Evolutionary conservation across 2,329 filamentous ascomycete genomes (phyloP), one percentile per base, ranked within the genome.

Genomic region (Chrysoporthe cubensis): DNA sequence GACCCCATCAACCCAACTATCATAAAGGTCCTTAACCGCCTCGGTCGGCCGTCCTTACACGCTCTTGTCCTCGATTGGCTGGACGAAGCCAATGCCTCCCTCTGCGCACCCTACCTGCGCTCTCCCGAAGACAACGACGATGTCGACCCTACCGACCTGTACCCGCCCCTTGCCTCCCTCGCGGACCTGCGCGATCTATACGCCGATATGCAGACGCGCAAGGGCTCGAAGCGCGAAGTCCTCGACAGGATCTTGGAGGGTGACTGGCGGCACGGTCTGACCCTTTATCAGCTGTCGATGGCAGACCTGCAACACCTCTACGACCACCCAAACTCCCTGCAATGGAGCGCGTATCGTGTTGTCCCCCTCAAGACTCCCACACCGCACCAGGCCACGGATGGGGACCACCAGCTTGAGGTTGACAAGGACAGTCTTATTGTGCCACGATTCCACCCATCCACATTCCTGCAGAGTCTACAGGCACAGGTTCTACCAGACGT

Each of bases 11-110:
- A 90, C 75, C 81, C 86, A 58, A 83, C 88, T 42, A 85, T 93
- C 61, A 77, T 85, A 71, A 93, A 91, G 77, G 83, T 86, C 52
- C 83, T 97, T 61, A 85, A 83, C 69, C 90, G 89, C 65, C 84
- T 96, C 21, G 91, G 92, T 1, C 89, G 93, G 62, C 81, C 89
- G 59, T 88, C 91, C 0, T 85, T 97, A 32, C 80, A 96, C 37
- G 87, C 88, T 0, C 84, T 97, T 9, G 91, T 87, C 0, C 84
- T 94, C 32, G 86, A 91, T 80, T 97, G 93, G 93, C 87, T 96
- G 3, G 87, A 90, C 67, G 87, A 90, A 61, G 82, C 84, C 71
- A 90, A 91, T 71, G 81, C 88, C 52, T 78, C 84, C 4, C 81
- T 85, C 21, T 90, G 87, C 56, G 81, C 82, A 1, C 91, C 91